phyloP scores from a whole-genome alignment of 805 yeast genomes.

The Candida parachauliodes region DNA sequence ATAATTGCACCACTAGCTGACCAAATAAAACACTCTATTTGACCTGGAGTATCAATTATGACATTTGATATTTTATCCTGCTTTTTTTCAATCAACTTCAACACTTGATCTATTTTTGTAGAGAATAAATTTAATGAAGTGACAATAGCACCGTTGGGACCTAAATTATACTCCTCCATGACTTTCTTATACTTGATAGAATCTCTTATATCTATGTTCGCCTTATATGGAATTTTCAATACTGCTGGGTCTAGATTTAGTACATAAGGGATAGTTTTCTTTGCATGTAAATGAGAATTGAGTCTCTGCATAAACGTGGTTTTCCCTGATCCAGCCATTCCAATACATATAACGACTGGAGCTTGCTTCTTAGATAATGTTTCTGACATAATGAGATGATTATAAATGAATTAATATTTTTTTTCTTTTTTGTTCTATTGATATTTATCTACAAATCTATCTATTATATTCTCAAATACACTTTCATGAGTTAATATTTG shows the following conservation, averaged over 20 bases:
- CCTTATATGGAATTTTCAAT: constrained; percentile 84
- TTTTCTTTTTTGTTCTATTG: constrained; percentile 3
- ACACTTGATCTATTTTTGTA: constrained; percentile 95
- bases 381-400: constrained; percentile 3
- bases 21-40: constrained; percentile 98
- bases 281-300: constrained; percentile 79
- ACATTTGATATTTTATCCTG: constrained; percentile 57
- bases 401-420: not conserved
- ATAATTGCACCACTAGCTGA: constrained; percentile 95
- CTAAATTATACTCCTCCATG: constrained; percentile 91
- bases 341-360: constrained; percentile 44
- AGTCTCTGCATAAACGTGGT: constrained; percentile 96
- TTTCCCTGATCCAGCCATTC: constrained; percentile 75
- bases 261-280: constrained; percentile 79
- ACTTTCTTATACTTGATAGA: constrained; percentile 93
- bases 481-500: constrained; percentile 54
- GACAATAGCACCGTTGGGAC: constrained; percentile 98
- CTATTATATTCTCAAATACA: constrained; percentile 58
- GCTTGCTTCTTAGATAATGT: constrained; percentile 14
- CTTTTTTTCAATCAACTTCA: constrained; percentile 78
- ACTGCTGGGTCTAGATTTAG: constrained; percentile 97
- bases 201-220: constrained; percentile 94
- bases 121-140: constrained; percentile 89
- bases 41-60: constrained; percentile 97
- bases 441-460: constrained; percentile 38